Percentiles rank a stretch among this genome's conserved stretches.
Conservation (phyloP, 2,329 filamentous ascomycete genomes). For the Cladosporium sp. region DNA sequence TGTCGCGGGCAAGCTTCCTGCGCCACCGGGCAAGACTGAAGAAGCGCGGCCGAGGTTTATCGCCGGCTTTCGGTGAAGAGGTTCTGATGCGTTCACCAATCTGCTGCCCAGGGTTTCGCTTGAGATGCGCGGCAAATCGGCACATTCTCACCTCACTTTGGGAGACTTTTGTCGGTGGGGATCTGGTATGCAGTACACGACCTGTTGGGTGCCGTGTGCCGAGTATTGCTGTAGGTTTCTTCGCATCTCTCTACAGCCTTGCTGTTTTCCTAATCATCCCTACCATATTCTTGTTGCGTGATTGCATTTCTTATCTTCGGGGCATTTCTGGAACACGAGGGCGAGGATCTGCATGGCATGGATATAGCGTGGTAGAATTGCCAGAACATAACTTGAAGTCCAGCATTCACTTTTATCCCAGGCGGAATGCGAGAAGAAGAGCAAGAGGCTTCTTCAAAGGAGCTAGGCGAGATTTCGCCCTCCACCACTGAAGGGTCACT, state of each 20-base stretch:
- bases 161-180: slow-evolving; percentile 1
- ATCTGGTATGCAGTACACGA: neutral
- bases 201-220: slow-evolving; percentile 7
- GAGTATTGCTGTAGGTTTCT: slow-evolving; percentile 4
- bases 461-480: neutral
- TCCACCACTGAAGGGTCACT: neutral
- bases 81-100: neutral
- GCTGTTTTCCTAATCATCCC: neutral
- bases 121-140: slow-evolving; percentile 5
- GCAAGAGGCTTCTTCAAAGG: neutral
- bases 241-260: neutral
- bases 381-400: neutral
- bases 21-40: neutral
- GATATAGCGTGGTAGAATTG: neutral
- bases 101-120: neutral
- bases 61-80: slow-evolving; percentile 10
- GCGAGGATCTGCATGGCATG: no score
- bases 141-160: neutral
- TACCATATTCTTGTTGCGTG: neutral
- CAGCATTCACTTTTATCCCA: no score
- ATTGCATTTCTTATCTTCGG: neutral
- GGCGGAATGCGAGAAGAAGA: neutral
- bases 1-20: neutral
- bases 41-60: neutral
- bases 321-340: neutral